A percentile compares a stretch with the other conserved stretches of the same genome.
phyloP scores from a whole-genome alignment of 2,329 filamentous ascomycete genomes.

The Gyromitra esculenta region DNA sequence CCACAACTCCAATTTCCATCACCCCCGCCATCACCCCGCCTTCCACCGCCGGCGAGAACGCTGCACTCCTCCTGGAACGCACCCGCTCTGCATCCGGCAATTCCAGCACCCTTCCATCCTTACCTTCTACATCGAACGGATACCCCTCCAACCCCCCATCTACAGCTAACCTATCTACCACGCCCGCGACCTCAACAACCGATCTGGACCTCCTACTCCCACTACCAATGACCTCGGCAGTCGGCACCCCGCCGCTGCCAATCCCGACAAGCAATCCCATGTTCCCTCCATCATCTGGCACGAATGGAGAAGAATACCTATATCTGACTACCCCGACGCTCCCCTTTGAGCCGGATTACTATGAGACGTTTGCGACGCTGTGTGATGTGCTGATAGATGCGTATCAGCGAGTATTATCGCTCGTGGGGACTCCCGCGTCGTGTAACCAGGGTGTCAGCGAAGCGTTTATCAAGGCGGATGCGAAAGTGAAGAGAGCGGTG shows the following conservation, averaged over 20 bases:
- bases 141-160: slow-evolving; percentile 32
- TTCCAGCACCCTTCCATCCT: slow-evolving; percentile 38
- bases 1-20: slow-evolving; percentile 43
- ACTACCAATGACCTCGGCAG: slow-evolving; percentile 59
- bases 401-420: slow-evolving; percentile 79
- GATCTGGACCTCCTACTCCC: slow-evolving; percentile 56
- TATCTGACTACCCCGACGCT: slow-evolving; percentile 89
- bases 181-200: slow-evolving; percentile 59
- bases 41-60: slow-evolving; percentile 29
- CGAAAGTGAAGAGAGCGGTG: slow-evolving; percentile 85
- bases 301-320: slow-evolving; percentile 79
- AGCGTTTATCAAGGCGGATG: slow-evolving; percentile 88
- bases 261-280: slow-evolving; percentile 55
- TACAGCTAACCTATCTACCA: slow-evolving; percentile 36
- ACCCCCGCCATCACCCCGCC: slow-evolving; percentile 42
- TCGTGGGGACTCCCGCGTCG: slow-evolving; percentile 78
- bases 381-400: slow-evolving; percentile 95
- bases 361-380: slow-evolving; percentile 92
- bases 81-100: slow-evolving; percentile 49
- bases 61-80: slow-evolving; percentile 47
- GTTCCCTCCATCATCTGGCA: slow-evolving; percentile 61
- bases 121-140: slow-evolving; percentile 35
- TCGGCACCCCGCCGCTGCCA: slow-evolving; percentile 59
- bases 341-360: slow-evolving; percentile 96
- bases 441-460: slow-evolving; percentile 79